phyloP scores from a whole-genome alignment of 805 yeast genomes.

The Teunomyces pallodes region DNA sequence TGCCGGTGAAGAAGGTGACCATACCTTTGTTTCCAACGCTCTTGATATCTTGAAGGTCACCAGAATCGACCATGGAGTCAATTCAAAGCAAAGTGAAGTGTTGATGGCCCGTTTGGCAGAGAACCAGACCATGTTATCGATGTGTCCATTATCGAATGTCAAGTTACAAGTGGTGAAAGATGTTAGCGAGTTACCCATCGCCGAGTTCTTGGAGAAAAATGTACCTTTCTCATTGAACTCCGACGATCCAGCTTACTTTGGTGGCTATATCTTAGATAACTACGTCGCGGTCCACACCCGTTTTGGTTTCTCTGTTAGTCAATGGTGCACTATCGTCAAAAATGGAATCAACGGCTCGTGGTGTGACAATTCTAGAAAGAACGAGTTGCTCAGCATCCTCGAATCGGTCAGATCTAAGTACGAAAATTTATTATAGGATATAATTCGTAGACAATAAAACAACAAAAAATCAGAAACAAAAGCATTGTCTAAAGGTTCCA shows the following conservation, averaged over 20 bases:
- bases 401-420: slow-evolving; percentile 44
- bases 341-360: slow-evolving; percentile 73
- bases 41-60: slow-evolving; percentile 52
- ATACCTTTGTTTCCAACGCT: slow-evolving; percentile 59
- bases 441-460: not conserved
- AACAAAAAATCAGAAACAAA: not conserved
- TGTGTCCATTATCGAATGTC: slow-evolving; percentile 78
- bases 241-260: slow-evolving; percentile 57
- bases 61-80: slow-evolving; percentile 81
- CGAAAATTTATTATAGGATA: slow-evolving; percentile 10
- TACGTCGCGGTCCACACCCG: slow-evolving; percentile 62
- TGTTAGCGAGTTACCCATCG: slow-evolving; percentile 65
- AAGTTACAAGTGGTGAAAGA: slow-evolving; percentile 71
- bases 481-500: slow-evolving; percentile 38
- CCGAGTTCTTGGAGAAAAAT: slow-evolving; percentile 53
- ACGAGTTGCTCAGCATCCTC: slow-evolving; percentile 44
- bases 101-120: slow-evolving; percentile 57
- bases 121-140: slow-evolving; percentile 56
- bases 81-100: slow-evolving; percentile 53
- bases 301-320: slow-evolving; percentile 57
- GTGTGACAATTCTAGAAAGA: slow-evolving; percentile 58
- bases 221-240: slow-evolving; percentile 76
- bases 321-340: slow-evolving; percentile 64
- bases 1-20: slow-evolving; percentile 88
- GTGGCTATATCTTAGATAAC: slow-evolving; percentile 54